These are phyloP conservation scores for Penicillium vulpinum DNA, from an alignment of 2,329 filamentous ascomycete genomes.

Conservation along the genomic window DNA sequence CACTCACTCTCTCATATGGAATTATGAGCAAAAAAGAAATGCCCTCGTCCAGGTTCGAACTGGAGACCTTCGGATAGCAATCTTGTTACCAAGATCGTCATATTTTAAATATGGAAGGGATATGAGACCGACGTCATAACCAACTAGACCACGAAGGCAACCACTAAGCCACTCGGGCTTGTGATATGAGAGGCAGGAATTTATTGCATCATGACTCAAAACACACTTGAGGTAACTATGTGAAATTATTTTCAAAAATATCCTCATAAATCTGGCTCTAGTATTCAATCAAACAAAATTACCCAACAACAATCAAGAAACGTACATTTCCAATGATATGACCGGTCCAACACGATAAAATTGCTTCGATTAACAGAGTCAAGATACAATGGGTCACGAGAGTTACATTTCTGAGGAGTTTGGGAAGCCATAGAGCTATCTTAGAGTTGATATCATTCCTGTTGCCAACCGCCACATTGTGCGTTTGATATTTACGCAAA, in stretches of 20 bases:
- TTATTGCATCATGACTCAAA: not conserved
- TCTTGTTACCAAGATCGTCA: slow-evolving; percentile 8
- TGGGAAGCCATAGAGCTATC: not conserved
- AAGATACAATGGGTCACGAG: not conserved
- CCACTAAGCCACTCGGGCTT: no score
- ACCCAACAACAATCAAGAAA: not conserved
- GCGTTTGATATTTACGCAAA: not conserved
- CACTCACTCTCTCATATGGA: no score
- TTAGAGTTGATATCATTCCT: not conserved
- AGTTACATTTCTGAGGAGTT: not conserved
- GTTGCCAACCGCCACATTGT: not conserved
- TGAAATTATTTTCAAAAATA: not conserved
- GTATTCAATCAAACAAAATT: not conserved
- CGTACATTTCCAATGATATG: not conserved
- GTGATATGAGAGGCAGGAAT: not conserved
- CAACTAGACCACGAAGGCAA: slow-evolving; percentile 10
- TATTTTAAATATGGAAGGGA: not conserved
- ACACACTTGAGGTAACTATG: not conserved
- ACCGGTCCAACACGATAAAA: not conserved
- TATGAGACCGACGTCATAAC: slow-evolving; percentile 12
- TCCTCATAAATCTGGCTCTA: not conserved
- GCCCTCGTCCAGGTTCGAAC: slow-evolving; percentile 11
- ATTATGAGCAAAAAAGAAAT: no score
- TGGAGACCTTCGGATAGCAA: slow-evolving; percentile 11
- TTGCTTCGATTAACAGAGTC: not conserved